These are phyloP conservation scores for Vanrija sp. DNA, from an alignment of 1,284 basidiomycete species.

Conservation along the genomic window DNA sequence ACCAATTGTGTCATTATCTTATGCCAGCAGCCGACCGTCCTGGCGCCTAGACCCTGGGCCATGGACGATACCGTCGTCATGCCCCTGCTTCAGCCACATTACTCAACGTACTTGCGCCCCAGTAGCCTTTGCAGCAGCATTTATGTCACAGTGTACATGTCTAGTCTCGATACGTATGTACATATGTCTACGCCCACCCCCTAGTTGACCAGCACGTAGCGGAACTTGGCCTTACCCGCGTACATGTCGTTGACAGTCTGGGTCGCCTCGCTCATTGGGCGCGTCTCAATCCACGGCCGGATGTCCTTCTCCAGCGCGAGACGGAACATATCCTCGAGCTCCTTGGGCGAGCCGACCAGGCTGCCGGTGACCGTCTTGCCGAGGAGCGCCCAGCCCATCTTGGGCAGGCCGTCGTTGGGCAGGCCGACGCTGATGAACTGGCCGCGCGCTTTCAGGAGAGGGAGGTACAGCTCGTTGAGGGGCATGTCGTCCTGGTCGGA, in stretches of 20 bases:
- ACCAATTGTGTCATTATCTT: too few species aligned
- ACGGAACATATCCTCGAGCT: conserved; percentile 48
- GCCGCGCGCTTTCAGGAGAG: conserved; percentile 47
- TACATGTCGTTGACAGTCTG: conserved; percentile 51
- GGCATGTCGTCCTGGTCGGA: conserved; percentile 36
- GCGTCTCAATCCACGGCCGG: conserved; percentile 49
- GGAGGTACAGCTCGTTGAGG: conserved; percentile 29
- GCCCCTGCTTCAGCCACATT: too few species aligned
- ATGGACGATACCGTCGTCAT: too few species aligned
- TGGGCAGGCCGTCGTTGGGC: conserved; percentile 32
- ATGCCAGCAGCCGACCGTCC: too few species aligned
- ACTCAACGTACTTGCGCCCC: too few species aligned
- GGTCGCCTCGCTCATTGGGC: conserved; percentile 51
- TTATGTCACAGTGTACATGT: too few species aligned
- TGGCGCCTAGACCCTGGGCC: too few species aligned
- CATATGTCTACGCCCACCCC: background rate
- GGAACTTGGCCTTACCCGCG: conserved; percentile 50
- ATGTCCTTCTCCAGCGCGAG: conserved; percentile 43
- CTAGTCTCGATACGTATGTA: background rate
- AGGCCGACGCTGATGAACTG: conserved; percentile 49
- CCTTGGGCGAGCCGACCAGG: conserved; percentile 47
- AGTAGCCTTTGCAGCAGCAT: too few species aligned
- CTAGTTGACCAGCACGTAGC: conserved; percentile 51
- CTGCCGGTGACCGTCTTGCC: conserved; percentile 34
- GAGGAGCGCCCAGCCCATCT: conserved; percentile 3